These are phyloP conservation scores for Suillus americanus DNA, from an alignment of 768 basidiomycete species.

Conservation along the genomic window DNA sequence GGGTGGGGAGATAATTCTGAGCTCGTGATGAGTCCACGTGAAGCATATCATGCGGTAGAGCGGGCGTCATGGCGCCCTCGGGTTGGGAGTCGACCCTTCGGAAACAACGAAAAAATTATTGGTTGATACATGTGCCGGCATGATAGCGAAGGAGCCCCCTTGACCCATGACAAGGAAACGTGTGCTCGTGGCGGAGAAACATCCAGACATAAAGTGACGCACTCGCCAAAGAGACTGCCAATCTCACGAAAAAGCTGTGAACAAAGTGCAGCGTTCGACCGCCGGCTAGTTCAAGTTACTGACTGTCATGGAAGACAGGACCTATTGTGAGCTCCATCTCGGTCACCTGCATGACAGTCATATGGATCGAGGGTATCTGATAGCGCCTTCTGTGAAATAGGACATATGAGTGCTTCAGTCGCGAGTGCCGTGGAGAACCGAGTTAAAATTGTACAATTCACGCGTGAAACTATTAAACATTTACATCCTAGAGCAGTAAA, in stretches of 20 bases:
- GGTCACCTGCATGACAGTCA: slow-evolving; percentile 8
- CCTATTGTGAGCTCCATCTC: not conserved
- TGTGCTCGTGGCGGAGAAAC: not conserved
- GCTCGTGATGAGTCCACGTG: slow-evolving; percentile 2
- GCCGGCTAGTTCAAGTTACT: not conserved
- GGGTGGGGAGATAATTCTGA: slow-evolving; percentile 1
- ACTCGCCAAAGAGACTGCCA: not conserved
- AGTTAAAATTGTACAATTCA: not conserved
- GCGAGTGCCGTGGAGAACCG: not conserved
- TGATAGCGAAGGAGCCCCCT: not conserved
- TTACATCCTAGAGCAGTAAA: not conserved
- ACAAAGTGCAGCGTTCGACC: not conserved
- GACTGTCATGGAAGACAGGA: not conserved
- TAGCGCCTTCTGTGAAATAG: not conserved
- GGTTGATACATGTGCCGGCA: not conserved
- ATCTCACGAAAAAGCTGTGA: not conserved
- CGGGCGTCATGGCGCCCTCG: not conserved
- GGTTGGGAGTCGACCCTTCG: not conserved
- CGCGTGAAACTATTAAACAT: not conserved
- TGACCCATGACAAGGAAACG: not conserved
- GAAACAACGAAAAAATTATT: not conserved
- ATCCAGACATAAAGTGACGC: not conserved
- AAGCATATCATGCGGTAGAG: slow-evolving; percentile 10
- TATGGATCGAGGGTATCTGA: not conserved
- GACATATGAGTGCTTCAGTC: not conserved